Base-by-base conservation (phyloP, 2,329 filamentous ascomycete genomes). In the Tolypocladium amazonense region DNA sequence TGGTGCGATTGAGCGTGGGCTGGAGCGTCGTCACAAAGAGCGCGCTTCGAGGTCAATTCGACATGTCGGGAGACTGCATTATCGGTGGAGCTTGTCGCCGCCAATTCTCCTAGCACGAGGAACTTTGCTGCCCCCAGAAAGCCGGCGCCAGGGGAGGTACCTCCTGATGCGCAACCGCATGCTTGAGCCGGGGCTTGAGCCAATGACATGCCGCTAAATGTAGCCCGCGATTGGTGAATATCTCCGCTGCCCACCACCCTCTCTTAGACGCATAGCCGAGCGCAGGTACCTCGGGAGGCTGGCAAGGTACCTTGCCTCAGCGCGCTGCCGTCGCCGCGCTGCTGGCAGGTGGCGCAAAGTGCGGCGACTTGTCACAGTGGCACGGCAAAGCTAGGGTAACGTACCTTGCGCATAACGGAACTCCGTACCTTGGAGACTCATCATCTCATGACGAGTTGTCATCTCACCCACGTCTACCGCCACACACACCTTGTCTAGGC, bases 91-190 rank as follows among this genome's bases (percentile, higher is more conserved):
- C 11, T n/a, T n/a, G 47, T 33, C 15, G 2, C 5, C 3, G 14
- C 23, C 43, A 33, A 47, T 7, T 8, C 47, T 30, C 50, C 50
- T 53, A 53, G 30, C 50, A 53, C 4, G 18, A 35, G 20, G 30
- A 12, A 53, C 50, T n/a, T 35, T 11, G 18, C 27, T 12, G 30
- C 20, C 9, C 50, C 33, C 20, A 4, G 9, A 53, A 14, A 23
- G 20, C 8, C 9, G 2, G 50, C 50, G 11, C 8, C 9, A 12
- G 4, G 8, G 2, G 30, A 53, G 50, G 50, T 53, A 53, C 50
- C 50, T 53, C 30, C 30, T 70, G 70, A 67, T 52, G 47, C 27
- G 27, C 23, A 45, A 43, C 15, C 25, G 47, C 43, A 9, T 15
- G 7, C 43, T 20, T 1, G 14, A 12, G 1, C 9, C n/a, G 0